Conservation (phyloP, 495 filamentous ascomycete species). For the Talaromyces trachyspermus region DNA sequence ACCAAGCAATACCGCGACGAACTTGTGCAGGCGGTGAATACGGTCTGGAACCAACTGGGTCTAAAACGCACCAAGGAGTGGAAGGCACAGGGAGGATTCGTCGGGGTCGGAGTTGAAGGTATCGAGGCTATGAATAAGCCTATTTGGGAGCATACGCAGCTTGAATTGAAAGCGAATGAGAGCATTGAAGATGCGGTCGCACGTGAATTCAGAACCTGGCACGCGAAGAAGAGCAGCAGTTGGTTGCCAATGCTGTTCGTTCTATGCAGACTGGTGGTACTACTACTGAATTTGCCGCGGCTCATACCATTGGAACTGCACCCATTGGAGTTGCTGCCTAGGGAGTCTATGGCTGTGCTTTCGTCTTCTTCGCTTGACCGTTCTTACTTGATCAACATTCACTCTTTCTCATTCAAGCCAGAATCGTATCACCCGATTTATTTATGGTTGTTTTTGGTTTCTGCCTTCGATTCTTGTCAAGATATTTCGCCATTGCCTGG, state of each 20-base stretch:
- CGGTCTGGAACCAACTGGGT: conserved; percentile 77
- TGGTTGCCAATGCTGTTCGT: conserved; percentile 7
- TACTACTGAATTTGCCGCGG: conserved; percentile 15
- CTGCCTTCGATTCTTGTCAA: conserved; percentile 8
- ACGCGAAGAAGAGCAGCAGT: conserved; percentile 14
- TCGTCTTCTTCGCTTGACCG: too few relatives aligned
- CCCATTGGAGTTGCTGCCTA: conserved; percentile 26
- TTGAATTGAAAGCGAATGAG: conserved; percentile 53
- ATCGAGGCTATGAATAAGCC: conserved; percentile 50
- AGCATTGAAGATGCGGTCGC: conserved; percentile 29
- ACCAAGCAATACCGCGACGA: conserved; percentile 72
- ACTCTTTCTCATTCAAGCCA: conserved; percentile 11
- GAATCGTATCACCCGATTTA: conserved; percentile 18
- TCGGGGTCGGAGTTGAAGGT: conserved; percentile 74
- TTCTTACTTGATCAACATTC: too few relatives aligned
- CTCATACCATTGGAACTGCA: conserved; percentile 14
- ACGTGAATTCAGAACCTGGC: conserved; percentile 24
- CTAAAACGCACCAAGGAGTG: conserved; percentile 91
- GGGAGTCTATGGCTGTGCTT: too few relatives aligned
- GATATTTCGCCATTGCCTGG: neutral
- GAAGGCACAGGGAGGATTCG: conserved; percentile 85
- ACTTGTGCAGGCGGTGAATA: conserved; percentile 75
- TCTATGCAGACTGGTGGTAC: conserved; percentile 26
- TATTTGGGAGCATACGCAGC: conserved; percentile 83
- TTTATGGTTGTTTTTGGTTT: neutral